These are phyloP conservation scores for Didymella arachidicola DNA, from an alignment of 2,329 filamentous ascomycete species.

Conservation along the genomic window DNA sequence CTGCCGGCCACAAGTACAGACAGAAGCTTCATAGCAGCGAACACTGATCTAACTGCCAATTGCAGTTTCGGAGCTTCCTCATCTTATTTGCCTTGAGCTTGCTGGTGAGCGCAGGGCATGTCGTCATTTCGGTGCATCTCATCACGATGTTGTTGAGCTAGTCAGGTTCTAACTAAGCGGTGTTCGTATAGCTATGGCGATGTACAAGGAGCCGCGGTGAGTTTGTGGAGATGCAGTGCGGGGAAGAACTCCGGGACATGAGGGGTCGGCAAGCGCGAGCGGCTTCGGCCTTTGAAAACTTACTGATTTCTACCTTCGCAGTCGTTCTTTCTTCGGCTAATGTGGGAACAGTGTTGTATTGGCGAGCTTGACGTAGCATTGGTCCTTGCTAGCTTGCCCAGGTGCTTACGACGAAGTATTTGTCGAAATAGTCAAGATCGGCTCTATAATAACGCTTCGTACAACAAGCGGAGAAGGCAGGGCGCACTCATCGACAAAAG, in stretches of 20 bases:
- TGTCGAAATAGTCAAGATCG: neutral
- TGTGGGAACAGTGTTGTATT: neutral
- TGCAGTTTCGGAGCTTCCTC: neutral
- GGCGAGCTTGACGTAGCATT: constrained; percentile 2
- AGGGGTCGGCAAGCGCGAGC: constrained; percentile 9
- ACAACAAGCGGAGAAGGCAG: neutral
- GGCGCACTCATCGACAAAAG: neutral
- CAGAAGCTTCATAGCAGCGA: constrained; percentile 26
- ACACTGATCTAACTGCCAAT: neutral
- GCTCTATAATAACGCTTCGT: neutral
- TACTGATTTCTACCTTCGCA: constrained; percentile 3
- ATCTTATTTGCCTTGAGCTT: constrained; percentile 3
- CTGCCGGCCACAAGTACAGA: constrained; percentile 17
- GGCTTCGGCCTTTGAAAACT: neutral
- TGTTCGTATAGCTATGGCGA: neutral
- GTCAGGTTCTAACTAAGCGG: neutral
- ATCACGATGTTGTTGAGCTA: constrained; percentile 1
- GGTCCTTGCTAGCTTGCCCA: neutral
- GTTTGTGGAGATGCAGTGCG: constrained; percentile 10
- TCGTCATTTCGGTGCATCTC: constrained; percentile 11
- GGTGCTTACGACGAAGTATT: neutral
- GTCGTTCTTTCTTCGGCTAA: neutral
- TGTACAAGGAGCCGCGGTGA: neutral
- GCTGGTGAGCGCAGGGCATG: neutral
- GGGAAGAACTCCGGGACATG: constrained; percentile 1